These are phyloP conservation scores for Kodamaea hsintzibuensis DNA, from an alignment of 805 yeast species.

Conservation along the genomic window DNA sequence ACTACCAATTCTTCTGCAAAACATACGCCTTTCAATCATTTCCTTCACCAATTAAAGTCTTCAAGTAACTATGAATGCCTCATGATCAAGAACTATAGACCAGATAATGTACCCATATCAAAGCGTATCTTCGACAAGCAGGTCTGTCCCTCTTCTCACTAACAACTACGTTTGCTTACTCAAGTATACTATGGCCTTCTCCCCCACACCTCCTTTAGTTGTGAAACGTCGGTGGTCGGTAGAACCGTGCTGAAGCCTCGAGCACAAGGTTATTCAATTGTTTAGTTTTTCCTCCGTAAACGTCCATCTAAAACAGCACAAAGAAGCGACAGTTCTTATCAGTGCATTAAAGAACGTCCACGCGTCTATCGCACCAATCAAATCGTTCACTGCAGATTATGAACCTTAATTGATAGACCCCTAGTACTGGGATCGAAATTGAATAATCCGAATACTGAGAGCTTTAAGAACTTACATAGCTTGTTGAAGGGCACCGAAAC, in stretches of 20 bases:
- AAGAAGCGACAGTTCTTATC: background rate
- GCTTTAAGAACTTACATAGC: too few species aligned
- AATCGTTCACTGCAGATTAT: background rate
- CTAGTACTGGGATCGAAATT: background rate
- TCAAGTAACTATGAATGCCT: too few species aligned
- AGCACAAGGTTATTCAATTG: background rate
- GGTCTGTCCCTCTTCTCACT: too few species aligned
- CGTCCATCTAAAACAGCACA: background rate
- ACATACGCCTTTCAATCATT: too few species aligned
- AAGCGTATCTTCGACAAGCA: too few species aligned
- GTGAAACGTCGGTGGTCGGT: background rate
- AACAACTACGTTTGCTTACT: too few species aligned
- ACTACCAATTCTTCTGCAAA: too few species aligned
- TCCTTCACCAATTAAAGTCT: too few species aligned
- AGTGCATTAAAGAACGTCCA: background rate
- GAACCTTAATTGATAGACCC: background rate
- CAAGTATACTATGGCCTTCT: background rate
- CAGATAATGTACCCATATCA: too few species aligned
- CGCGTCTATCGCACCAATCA: conserved; percentile 12
- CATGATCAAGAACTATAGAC: too few species aligned
- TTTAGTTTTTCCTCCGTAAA: background rate
- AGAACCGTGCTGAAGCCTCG: background rate
- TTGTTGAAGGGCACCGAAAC: too few species aligned
- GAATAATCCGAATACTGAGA: background rate
- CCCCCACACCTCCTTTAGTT: background rate